Base-by-base conservation (phyloP, 768 basidiomycete species). In the Leccinellum rugosiceps region DNA sequence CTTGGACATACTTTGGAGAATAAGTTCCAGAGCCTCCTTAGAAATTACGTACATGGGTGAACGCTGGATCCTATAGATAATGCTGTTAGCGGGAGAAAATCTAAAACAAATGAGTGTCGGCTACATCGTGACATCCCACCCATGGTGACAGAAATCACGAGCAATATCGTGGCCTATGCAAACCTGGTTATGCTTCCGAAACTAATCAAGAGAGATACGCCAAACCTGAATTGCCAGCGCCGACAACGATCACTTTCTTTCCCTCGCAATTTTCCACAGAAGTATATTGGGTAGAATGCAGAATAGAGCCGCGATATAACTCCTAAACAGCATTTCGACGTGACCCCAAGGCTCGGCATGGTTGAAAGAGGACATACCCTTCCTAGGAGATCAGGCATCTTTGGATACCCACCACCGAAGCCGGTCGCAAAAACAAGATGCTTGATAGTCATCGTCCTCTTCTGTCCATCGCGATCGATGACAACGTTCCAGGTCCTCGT, bases 201-300 rank as follows among this genome's bases (percentile, higher is more conserved):
- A 43, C 28, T 26, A 63, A 32, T 65, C n/a, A 34, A 52, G 25
- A 41, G 10, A 11, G 17, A 32, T 35, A 31, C 14, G 26, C 45
- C 52, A 26, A 51, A 81, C 81, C 82, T 41, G 85, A n/a, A n/a
- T n/a, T n/a, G n/a, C n/a, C n/a, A n/a, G n/a, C n/a, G n/a, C n/a
- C n/a, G n/a, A n/a, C n/a, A 85, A 89, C 76, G 4, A 88, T 75
- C 6, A 80, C 85, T 61, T 82, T 86, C 75, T 87, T 88, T 11
- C 85, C 85, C 9, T 62, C 57, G 62, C 80, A 78, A 9, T 78
- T 80, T 2, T 65, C 52, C 0, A 79, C 81, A 9, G 72, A 73
- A 14, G 72, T 79, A 65, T 81, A 81, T 23, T 76, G 60, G 2
- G 75, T 72, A 0, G 86, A 87, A 64, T 90, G 87, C 6, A 81